These are phyloP conservation scores for Euphrasia confusa DNA, from an alignment of 257 asterid species.

Conservation along the genomic window DNA sequence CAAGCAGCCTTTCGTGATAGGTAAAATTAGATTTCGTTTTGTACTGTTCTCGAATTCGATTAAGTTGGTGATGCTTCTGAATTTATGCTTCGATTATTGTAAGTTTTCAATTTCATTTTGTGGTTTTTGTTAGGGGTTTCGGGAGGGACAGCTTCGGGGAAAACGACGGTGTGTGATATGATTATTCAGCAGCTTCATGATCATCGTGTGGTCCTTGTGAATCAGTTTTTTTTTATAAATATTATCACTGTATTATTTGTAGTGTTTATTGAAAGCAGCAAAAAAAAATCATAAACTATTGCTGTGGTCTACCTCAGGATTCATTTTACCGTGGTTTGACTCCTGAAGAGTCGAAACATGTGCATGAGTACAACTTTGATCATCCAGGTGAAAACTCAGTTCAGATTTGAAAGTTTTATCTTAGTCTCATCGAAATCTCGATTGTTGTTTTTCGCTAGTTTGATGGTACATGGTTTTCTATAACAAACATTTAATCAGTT, in stretches of 20 bases:
- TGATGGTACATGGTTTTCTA: constrained; percentile 1
- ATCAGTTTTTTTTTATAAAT: constrained; percentile 35
- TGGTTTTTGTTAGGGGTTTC: constrained; percentile 63
- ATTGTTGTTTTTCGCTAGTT: constrained; percentile 17
- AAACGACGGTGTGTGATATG: constrained; percentile 97
- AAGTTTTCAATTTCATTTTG: not conserved
- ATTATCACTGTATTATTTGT: not conserved
- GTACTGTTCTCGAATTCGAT: not conserved
- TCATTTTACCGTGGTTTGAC: constrained; percentile 95
- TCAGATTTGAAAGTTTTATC: constrained; percentile 5
- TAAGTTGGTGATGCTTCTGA: not conserved
- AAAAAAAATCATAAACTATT: not conserved
- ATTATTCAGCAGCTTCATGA: constrained; percentile 98
- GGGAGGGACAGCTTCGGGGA: constrained; percentile 98
- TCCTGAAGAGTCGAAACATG: constrained; percentile 66
- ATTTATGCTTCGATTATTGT: constrained; percentile 1
- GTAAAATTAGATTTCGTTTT: constrained; percentile 30
- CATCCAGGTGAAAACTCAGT: constrained; percentile 70
- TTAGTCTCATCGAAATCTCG: not conserved
- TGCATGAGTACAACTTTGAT: constrained; percentile 90
- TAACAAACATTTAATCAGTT: constrained; percentile 13
- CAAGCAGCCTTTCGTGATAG: constrained; percentile 96
- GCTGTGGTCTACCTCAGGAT: constrained; percentile 49
- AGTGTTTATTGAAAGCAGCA: not conserved
- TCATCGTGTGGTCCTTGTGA: constrained; percentile 94